Conservation (phyloP, 805 yeast genomes). For the Saccharomycopsis sp. region DNA sequence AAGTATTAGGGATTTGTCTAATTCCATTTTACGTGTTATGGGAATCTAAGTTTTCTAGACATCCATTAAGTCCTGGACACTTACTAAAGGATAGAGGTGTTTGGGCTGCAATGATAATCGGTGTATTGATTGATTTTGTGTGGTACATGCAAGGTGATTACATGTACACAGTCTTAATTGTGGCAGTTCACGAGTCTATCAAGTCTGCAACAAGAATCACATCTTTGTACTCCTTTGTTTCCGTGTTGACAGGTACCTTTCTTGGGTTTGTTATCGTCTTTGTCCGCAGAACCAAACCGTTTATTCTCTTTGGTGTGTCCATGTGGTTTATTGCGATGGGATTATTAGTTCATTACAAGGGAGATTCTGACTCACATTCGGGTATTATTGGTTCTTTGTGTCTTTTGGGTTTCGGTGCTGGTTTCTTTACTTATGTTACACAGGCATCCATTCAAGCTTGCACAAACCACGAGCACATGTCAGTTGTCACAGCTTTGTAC, state of each 20-base stretch:
- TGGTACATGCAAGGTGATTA: constrained; percentile 68
- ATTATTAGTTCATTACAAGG: constrained; percentile 49
- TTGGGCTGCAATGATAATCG: constrained; percentile 61
- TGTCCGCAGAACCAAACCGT: constrained; percentile 49
- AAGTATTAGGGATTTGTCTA: constrained; percentile 57
- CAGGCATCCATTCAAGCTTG: constrained; percentile 56
- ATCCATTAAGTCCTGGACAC: constrained; percentile 58
- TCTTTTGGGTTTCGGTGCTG: constrained; percentile 67
- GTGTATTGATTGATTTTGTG: constrained; percentile 51
- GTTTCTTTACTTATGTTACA: constrained; percentile 60
- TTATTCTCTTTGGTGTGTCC: constrained; percentile 50
- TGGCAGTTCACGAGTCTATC: constrained; percentile 52
- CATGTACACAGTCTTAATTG: constrained; percentile 58
- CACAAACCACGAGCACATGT: constrained; percentile 58
- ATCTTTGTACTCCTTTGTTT: constrained; percentile 56
- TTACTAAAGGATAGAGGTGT: constrained; percentile 64
- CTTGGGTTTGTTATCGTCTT: constrained; percentile 48
- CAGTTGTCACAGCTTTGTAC: constrained; percentile 51
- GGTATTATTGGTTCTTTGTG: constrained; percentile 64
- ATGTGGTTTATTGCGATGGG: constrained; percentile 61
- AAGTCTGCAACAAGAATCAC: constrained; percentile 64
- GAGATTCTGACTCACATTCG: constrained; percentile 39
- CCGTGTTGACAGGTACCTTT: constrained; percentile 53
- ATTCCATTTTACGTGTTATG: constrained; percentile 54
- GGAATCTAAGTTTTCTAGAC: constrained; percentile 49